Evolutionary conservation across 2,329 filamentous ascomycete genomes (phyloP).

Genomic region (Diaporthe caulivora): DNA sequence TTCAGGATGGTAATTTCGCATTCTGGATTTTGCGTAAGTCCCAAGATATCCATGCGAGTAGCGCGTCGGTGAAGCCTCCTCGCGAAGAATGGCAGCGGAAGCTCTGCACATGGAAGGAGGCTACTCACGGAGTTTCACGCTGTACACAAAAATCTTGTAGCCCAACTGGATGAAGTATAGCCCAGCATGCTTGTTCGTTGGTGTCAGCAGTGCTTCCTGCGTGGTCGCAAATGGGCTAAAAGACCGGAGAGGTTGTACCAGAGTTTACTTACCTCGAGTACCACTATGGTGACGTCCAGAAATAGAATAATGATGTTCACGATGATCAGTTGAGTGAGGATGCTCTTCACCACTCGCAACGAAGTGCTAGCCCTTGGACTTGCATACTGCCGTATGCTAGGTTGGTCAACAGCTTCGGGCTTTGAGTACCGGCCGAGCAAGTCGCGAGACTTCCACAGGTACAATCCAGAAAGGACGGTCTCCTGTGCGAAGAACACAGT

Average conservation of each 20-base stretch:
- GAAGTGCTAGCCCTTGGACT: background rate
- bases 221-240: no score
- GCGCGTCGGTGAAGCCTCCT: no score
- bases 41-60: no score
- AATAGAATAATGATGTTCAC: constrained; percentile 20
- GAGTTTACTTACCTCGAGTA: background rate
- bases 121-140: constrained; percentile 38
- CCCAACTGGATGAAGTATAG: constrained; percentile 15
- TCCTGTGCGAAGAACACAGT: constrained; percentile 62
- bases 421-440: constrained; percentile 49
- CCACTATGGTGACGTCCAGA: constrained; percentile 11
- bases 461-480: constrained; percentile 59
- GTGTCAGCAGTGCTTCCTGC: background rate
- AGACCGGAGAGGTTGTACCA: background rate
- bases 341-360: constrained; percentile 8
- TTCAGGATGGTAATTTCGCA: constrained; percentile 41
- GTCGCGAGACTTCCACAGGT: constrained; percentile 57
- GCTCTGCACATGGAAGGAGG: rapidly evolving
- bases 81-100: rapidly evolving
- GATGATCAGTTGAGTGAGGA: constrained; percentile 16
- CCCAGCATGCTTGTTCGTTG: constrained; percentile 7
- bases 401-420: constrained; percentile 41
- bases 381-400: background rate
- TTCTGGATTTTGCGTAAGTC: constrained; percentile 5
- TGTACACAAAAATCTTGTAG: constrained; percentile 30